A percentile compares a stretch with the other conserved stretches of the same genome.
Evolutionary conservation across 2,329 filamentous ascomycete genomes (phyloP).

Genomic region (Monilinia vaccinii-corymbosi): DNA sequence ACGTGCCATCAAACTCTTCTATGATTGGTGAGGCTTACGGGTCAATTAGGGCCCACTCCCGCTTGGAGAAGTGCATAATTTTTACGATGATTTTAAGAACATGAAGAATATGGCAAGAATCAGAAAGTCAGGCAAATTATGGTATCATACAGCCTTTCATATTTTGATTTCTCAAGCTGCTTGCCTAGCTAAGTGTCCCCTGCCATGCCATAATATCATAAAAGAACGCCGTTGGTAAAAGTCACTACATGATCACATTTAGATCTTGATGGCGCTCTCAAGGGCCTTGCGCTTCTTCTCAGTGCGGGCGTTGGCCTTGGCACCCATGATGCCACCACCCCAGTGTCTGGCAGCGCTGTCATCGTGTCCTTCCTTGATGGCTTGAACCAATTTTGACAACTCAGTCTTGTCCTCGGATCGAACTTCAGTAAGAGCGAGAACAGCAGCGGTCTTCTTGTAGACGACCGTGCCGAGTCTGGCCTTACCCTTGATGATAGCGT

Average conservation of each 20-base stretch:
- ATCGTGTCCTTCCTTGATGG: conserved; percentile 96
- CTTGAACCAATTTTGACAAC: conserved; percentile 90
- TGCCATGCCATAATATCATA: conserved; percentile 29
- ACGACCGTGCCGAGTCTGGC: conserved; percentile 96
- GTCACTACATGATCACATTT: conserved; percentile 34
- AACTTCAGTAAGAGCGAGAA: conserved; percentile 92
- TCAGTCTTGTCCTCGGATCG: conserved; percentile 97
- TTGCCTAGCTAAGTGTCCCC: conserved; percentile 27
- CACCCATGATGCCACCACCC: conserved; percentile 99
- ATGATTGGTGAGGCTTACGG: not conserved
- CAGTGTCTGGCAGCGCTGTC: conserved; percentile 90
- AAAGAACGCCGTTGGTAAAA: conserved; percentile 27
- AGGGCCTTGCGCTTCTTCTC: conserved; percentile 72
- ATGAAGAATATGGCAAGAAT: no score
- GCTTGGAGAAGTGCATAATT: not conserved
- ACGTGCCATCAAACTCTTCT: not conserved
- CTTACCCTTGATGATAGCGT: conserved; percentile 99
- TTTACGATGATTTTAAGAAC: no score
- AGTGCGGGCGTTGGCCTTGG: conserved; percentile 72
- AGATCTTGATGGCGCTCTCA: conserved; percentile 97
- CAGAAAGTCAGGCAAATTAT: conserved; percentile 15
- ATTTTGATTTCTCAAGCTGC: conserved; percentile 17
- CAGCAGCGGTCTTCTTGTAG: conserved; percentile 99
- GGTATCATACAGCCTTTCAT: conserved; percentile 30
- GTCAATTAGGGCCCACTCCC: not conserved